These are phyloP conservation scores for Thielaviopsis ethacetica DNA, from an alignment of 2,329 filamentous ascomycete genomes.

Conservation along the genomic window DNA sequence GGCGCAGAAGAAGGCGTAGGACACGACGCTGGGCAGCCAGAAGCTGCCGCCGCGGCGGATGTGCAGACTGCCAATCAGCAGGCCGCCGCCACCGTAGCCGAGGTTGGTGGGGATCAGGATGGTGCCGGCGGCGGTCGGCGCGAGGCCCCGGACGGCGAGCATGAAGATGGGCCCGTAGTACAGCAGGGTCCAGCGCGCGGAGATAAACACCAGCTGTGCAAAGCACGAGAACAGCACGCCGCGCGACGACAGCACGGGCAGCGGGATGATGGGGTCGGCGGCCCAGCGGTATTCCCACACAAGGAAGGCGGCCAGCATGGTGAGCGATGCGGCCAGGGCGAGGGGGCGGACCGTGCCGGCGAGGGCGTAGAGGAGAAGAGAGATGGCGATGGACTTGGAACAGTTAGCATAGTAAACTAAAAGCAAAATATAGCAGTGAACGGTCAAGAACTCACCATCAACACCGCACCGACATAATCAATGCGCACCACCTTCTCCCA, in stretches of 20 bases:
- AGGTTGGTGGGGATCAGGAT: conserved; percentile 69
- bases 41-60: conserved; percentile 59
- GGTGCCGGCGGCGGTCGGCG: conserved; percentile 53
- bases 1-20: conserved; percentile 44
- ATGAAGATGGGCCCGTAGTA: conserved; percentile 73
- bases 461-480: conserved; percentile 57
- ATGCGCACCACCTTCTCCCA: conserved; percentile 43
- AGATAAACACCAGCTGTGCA: conserved; percentile 63
- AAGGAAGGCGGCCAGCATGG: conserved; percentile 35
- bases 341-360: conserved; percentile 42
- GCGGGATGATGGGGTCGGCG: conserved; percentile 57
- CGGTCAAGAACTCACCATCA: conserved; percentile 41
- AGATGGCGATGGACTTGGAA: conserved; percentile 41
- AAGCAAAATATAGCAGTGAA: no score
- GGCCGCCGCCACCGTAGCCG: conserved; percentile 59
- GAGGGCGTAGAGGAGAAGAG: conserved; percentile 57
- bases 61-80: conserved; percentile 60
- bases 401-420: conserved; percentile 14
- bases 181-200: conserved; percentile 61
- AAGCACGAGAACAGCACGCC: conserved; percentile 59
- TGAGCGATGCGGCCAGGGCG: conserved; percentile 43
- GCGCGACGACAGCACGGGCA: conserved; percentile 51
- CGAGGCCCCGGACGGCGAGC: conserved; percentile 55
- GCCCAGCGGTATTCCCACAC: conserved; percentile 48
- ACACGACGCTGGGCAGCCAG: conserved; percentile 45